phyloP scores from a whole-genome alignment of 2,329 filamentous ascomycete species.

The Aplosporella prunicola region DNA sequence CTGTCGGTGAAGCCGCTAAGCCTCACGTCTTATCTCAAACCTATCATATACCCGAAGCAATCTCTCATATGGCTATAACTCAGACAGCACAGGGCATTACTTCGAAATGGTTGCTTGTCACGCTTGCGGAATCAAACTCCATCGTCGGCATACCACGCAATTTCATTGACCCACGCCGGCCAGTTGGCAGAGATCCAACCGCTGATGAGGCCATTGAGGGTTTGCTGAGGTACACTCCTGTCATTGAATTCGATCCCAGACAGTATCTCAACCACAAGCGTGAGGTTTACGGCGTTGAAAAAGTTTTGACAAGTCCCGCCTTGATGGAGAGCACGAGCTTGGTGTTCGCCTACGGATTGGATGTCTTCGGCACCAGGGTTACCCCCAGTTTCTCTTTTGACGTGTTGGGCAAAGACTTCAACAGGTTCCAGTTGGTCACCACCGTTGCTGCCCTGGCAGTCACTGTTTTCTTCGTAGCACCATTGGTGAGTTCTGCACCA shows the following conservation, averaged over 20 bases:
- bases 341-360: conserved; percentile 77
- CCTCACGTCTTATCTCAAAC: conserved; percentile 73
- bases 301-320: conserved; percentile 66
- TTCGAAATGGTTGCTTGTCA: conserved; percentile 69
- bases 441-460: conserved; percentile 73
- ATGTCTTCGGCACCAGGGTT: conserved; percentile 78
- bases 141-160: conserved; percentile 72
- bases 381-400: conserved; percentile 88
- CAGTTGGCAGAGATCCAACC: conserved; percentile 74
- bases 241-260: conserved; percentile 75
- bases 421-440: conserved; percentile 72
- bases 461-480: conserved; percentile 69
- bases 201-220: conserved; percentile 75
- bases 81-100: conserved; percentile 90
- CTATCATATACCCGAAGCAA: conserved; percentile 70
- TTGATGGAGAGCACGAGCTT: conserved; percentile 86
- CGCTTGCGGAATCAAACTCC: conserved; percentile 61
- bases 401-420: conserved; percentile 85
- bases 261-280: conserved; percentile 72
- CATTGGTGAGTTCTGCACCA: conserved; percentile 58
- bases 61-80: conserved; percentile 71
- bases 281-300: conserved; percentile 65
- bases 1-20: conserved; percentile 46
- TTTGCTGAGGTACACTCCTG: conserved; percentile 63
- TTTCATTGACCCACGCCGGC: conserved; percentile 75